These are phyloP conservation scores for Santalum album DNA, from an alignment of 164 flowering plant genomes.

Conservation along the genomic window DNA sequence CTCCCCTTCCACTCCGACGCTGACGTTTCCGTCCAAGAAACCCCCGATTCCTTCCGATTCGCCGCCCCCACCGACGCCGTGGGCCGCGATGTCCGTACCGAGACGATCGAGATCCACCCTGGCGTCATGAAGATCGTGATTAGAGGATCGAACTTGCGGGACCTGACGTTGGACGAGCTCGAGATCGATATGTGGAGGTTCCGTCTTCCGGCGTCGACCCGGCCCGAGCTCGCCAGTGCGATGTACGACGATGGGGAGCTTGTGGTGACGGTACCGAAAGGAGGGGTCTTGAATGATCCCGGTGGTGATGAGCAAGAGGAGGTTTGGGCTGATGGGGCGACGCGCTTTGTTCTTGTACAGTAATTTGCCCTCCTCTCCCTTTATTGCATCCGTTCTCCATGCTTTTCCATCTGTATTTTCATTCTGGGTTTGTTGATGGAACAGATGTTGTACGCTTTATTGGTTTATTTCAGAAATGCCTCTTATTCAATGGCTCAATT, in stretches of 20 bases:
- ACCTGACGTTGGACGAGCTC: conserved; percentile 12
- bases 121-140: conserved; percentile 39
- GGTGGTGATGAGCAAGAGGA: conserved; percentile 3
- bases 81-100: conserved; percentile 19
- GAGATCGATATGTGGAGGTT: conserved; percentile 34
- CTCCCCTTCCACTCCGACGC: conserved; percentile 46
- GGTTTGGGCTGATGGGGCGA: conserved; percentile 10
- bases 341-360: conserved; percentile 20
- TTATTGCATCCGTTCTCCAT: neutral
- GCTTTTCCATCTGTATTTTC: neutral
- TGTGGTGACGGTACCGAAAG: conserved; percentile 31
- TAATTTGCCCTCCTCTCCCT: conserved; percentile 1
- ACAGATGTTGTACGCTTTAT: neutral
- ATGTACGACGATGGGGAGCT: conserved; percentile 23
- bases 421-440: neutral
- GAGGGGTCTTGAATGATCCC: neutral
- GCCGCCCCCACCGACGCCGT: conserved; percentile 16
- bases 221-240: conserved; percentile 30
- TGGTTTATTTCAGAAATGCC: neutral
- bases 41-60: conserved; percentile 26
- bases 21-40: conserved; percentile 37
- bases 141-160: conserved; percentile 3
- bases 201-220: conserved; percentile 23
- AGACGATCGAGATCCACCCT: conserved; percentile 30
- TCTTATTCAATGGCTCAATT: neutral